Evolutionary conservation across 208 protist genomes (phyloP).

Genomic region (Leishmania major): DNA sequence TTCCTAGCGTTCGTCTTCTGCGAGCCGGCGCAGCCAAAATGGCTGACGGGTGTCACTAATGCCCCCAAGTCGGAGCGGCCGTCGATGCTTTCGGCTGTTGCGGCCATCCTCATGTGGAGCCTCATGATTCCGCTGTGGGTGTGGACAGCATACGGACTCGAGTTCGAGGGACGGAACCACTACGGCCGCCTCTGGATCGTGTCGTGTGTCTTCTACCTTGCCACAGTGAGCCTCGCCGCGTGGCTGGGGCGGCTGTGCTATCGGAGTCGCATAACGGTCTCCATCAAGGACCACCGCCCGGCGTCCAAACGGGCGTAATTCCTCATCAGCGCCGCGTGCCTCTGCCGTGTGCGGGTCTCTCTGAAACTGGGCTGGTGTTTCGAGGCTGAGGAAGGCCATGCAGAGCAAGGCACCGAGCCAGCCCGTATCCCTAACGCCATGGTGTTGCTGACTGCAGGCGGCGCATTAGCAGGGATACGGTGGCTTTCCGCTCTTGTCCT

Average conservation of each 20-base stretch:
- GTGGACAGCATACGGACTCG: slow-evolving; percentile 65
- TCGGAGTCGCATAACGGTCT: slow-evolving; percentile 13
- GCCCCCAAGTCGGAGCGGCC: slow-evolving; percentile 7
- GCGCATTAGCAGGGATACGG: not conserved
- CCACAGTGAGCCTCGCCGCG: slow-evolving; percentile 67
- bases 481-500: not conserved
- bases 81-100: slow-evolving; percentile 22
- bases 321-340: not conserved
- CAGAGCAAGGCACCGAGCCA: not conserved
- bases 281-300: slow-evolving; percentile 14
- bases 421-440: not conserved
- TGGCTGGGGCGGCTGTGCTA: slow-evolving; percentile 69
- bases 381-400: not conserved
- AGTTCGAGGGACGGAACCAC: slow-evolving; percentile 82
- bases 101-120: slow-evolving; percentile 55
- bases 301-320: slow-evolving; percentile 14
- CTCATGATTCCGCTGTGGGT: slow-evolving; percentile 86
- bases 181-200: slow-evolving; percentile 85
- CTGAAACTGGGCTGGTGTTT: not conserved
- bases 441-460: not conserved
- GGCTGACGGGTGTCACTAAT: slow-evolving; percentile 3
- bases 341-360: not conserved
- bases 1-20: slow-evolving; percentile 83
- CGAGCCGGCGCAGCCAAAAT: slow-evolving; percentile 31
- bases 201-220: slow-evolving; percentile 85